Base-by-base conservation (phyloP, 75 land plant species). In the Chamaecyparis obtusa region DNA sequence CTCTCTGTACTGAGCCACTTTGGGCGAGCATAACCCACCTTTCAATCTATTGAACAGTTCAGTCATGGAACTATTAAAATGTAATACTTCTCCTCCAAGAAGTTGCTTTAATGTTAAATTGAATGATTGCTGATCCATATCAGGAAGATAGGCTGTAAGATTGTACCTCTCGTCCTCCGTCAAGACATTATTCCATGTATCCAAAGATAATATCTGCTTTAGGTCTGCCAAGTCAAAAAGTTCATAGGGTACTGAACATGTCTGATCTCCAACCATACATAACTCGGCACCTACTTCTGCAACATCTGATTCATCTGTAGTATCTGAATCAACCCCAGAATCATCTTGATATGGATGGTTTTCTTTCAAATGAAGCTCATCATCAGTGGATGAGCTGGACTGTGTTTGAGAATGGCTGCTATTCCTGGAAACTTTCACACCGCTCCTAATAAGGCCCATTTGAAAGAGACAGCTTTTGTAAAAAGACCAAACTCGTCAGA, bases 141-240 rank as follows among this genome's bases (percentile, higher is more conserved):
- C 89, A 2, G 92, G 92, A 57, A 91, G 85, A 37, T 85, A 91
- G n/a, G 88, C 86, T 69, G 89, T 9, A 16, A 91, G 89, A 57
- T 35, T 80, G n/a, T 88, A 82, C 78, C 89, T 90, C 51, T 91
- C 92, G 33, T 91, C 91, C 49, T 91, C 92, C 2, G 95, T 90
- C 56, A 91, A 84, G 41, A 51, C 86, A 35, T 78, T 67, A 88
- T 91, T 91, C 92, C 92, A 91, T 55, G 91, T 84, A 6, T 91
- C 89, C 32, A 91, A 30, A 81, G 91, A 90, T 48, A 91, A 84
- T 24, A 91, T 84, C 37, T 86, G 84, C 80, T 86, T 88, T 54
- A 91, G 51, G 81, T 91, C 92, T 36, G 85, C 89, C 46, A 91
- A 80, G 84, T 57, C 85, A 88, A 90, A 91, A 41, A 91, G 92